Evolutionary conservation across 768 basidiomycete genomes (phyloP).

Genomic region (Russula abietina): DNA sequence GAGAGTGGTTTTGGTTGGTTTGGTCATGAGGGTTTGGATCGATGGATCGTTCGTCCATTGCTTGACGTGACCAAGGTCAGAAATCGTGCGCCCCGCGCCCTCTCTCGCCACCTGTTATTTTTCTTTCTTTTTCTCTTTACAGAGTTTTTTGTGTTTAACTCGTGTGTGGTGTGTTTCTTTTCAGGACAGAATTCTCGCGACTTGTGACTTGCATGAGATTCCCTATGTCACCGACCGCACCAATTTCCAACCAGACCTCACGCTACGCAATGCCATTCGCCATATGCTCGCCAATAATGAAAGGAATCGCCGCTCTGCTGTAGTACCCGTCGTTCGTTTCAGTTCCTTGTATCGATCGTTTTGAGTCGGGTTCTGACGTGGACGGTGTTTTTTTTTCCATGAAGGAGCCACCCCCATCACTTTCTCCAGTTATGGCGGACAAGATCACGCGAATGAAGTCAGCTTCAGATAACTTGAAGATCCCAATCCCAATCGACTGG

Average conservation of each 20-base stretch:
- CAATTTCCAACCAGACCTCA: conserved; percentile 69
- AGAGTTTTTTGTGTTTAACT: too few relatives aligned
- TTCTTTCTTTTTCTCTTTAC: neutral
- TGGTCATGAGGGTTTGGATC: conserved; percentile 53
- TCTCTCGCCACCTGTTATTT: neutral
- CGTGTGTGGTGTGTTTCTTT: too few relatives aligned
- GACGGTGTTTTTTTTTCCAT: neutral
- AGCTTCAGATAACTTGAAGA: conserved; percentile 12
- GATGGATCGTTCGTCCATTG: conserved; percentile 69
- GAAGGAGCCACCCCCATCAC: neutral
- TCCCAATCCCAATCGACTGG: conserved; percentile 12
- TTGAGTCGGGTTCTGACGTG: neutral
- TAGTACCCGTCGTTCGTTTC: conserved; percentile 5
- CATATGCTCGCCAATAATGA: conserved; percentile 33
- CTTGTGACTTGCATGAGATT: conserved; percentile 57
- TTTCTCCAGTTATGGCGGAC: conserved; percentile 10
- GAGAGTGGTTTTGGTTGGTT: conserved; percentile 35
- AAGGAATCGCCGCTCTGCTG: neutral
- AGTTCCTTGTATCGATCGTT: neutral
- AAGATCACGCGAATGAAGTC: neutral
- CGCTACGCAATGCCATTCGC: conserved; percentile 70
- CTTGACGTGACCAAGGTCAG: conserved; percentile 62
- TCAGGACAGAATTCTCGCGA: conserved; percentile 75
- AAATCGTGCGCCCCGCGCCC: too few relatives aligned
- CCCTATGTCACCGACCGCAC: conserved; percentile 62